phyloP scores from a whole-genome alignment of 2,329 filamentous ascomycete species.

The Exophiala mesophila region DNA sequence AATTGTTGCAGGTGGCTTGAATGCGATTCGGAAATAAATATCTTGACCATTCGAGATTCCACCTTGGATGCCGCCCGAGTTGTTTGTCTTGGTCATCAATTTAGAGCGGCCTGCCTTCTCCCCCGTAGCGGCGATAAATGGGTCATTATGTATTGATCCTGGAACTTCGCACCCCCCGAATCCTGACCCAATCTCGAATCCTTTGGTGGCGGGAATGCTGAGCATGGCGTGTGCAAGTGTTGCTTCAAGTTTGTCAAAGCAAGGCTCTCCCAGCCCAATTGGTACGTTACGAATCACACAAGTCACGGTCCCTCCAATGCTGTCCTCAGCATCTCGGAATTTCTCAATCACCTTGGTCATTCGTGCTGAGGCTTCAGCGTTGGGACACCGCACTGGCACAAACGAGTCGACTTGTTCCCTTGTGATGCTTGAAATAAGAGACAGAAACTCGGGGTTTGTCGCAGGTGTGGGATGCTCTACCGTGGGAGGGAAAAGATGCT shows the following conservation, averaged over 20 bases:
- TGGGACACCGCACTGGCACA: constrained; percentile 82
- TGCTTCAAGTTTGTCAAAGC: constrained; percentile 94
- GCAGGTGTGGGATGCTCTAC: constrained; percentile 22
- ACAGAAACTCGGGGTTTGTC: constrained; percentile 73
- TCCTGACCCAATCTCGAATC: constrained; percentile 90
- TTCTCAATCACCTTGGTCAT: constrained; percentile 79
- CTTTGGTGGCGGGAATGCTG: constrained; percentile 90
- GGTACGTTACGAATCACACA: constrained; percentile 87
- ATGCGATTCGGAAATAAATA: constrained; percentile 91
- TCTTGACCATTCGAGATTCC: constrained; percentile 90
- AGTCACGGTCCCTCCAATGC: constrained; percentile 90
- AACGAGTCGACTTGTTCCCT: constrained; percentile 74
- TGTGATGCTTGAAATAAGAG: constrained; percentile 66
- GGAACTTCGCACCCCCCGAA: constrained; percentile 82
- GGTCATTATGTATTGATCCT: constrained; percentile 88
- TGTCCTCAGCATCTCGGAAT: constrained; percentile 74
- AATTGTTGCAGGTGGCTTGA: constrained; percentile 94
- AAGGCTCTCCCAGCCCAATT: constrained; percentile 82
- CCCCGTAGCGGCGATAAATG: constrained; percentile 50
- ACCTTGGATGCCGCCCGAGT: constrained; percentile 90
- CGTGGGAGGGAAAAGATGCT: constrained; percentile 58
- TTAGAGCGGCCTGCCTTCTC: constrained; percentile 49
- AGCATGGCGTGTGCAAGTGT: constrained; percentile 90
- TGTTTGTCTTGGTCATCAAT: constrained; percentile 85
- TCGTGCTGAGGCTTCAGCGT: constrained; percentile 55